Evolutionary conservation across 305 asterid genomes (phyloP).

Genomic region (Striga hermonthica): DNA sequence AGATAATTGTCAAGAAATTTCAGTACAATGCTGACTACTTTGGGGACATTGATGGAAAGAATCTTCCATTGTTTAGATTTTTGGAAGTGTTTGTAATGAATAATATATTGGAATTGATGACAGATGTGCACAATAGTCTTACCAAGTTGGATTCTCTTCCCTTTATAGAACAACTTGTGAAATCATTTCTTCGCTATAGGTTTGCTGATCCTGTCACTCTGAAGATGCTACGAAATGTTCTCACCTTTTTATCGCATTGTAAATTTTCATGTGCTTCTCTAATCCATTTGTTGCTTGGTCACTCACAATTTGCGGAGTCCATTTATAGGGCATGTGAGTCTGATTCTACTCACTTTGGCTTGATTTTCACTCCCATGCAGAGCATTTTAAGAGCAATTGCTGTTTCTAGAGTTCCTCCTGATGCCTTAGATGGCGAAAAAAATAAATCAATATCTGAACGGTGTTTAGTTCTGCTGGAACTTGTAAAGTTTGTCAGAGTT

Average conservation of each 20-base stretch:
- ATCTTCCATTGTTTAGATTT: constrained; percentile 49
- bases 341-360: constrained; percentile 52
- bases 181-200: constrained; percentile 68
- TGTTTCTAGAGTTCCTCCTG: constrained; percentile 34
- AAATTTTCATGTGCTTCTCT: constrained; percentile 59
- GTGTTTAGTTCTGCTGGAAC: constrained; percentile 52
- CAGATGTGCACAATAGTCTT: constrained; percentile 52
- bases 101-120: constrained; percentile 52
- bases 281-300: constrained; percentile 75
- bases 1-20: constrained; percentile 51
- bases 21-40: constrained; percentile 36
- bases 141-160: constrained; percentile 60
- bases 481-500: constrained; percentile 72
- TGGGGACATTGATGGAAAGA: constrained; percentile 39
- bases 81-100: constrained; percentile 61
- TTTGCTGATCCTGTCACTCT: constrained; percentile 70
- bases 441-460: constrained; percentile 35
- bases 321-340: constrained; percentile 46
- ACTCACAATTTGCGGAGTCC: constrained; percentile 62
- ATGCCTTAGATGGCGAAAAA: constrained; percentile 36
- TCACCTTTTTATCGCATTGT: constrained; percentile 51
- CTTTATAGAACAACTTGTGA: constrained; percentile 59
- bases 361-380: constrained; percentile 63
- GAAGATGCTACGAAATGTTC: constrained; percentile 61
- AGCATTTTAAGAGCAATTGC: constrained; percentile 57